A percentile compares a stretch with the other conserved stretches of the same genome.
These are phyloP conservation scores for Solanum rostratum DNA, from an alignment of 257 asterid species.

Conservation along the genomic window DNA sequence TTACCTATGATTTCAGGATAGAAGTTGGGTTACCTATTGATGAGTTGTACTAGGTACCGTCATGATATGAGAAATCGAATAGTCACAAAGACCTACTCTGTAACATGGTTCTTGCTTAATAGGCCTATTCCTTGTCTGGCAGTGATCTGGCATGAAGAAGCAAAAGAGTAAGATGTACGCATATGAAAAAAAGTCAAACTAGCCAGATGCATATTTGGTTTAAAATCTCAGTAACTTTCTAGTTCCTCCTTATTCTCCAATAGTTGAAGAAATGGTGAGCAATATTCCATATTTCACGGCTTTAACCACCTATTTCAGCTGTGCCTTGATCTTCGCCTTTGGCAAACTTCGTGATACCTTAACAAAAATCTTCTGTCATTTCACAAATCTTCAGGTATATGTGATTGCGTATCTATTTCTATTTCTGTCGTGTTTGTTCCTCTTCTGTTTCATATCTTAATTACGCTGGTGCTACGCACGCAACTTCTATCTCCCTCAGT, in stretches of 20 bases:
- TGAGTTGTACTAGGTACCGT: too few relatives aligned
- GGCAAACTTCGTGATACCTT: conserved; percentile 88
- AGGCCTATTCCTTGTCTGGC: not conserved
- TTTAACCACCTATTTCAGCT: conserved; percentile 87
- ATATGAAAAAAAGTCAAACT: not conserved
- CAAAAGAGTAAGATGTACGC: not conserved
- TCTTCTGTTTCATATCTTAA: too few relatives aligned
- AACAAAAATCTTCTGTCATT: conserved; percentile 44
- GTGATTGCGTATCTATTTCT: too few relatives aligned
- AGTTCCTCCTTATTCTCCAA: not conserved
- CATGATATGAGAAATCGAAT: too few relatives aligned
- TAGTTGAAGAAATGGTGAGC: conserved; percentile 23
- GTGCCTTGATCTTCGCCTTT: conserved; percentile 83
- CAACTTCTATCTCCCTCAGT: too few relatives aligned
- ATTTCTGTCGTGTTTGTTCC: too few relatives aligned
- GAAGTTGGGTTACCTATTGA: too few relatives aligned
- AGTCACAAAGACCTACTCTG: too few relatives aligned
- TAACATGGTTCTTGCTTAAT: too few relatives aligned
- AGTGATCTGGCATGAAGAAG: not conserved
- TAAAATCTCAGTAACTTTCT: not conserved
- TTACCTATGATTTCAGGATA: too few relatives aligned
- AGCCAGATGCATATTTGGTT: not conserved
- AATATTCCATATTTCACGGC: conserved; percentile 87
- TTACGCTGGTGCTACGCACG: too few relatives aligned
- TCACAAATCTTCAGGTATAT: conserved; percentile 62